Conservation (phyloP, 2,329 filamentous ascomycete species). For the Furcasterigmium furcatum region DNA sequence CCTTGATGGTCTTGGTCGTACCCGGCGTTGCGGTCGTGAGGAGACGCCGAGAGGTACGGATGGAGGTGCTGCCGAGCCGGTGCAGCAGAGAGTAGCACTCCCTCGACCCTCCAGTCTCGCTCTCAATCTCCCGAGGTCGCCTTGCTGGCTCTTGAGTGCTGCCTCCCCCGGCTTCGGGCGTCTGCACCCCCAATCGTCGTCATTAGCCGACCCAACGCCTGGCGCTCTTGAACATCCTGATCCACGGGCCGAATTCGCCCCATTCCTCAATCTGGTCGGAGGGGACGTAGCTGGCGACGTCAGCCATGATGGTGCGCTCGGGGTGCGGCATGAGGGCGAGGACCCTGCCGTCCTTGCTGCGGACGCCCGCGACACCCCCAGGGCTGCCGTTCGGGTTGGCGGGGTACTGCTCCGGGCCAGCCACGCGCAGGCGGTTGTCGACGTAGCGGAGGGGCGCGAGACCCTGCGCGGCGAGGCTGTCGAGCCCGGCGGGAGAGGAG, state of each 20-base stretch:
- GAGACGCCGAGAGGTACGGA: no score
- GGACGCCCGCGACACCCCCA: slow-evolving; percentile 75
- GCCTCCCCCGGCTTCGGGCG: no score
- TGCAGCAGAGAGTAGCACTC: no score
- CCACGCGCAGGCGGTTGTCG: slow-evolving; percentile 65
- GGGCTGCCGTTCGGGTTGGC: slow-evolving; percentile 86
- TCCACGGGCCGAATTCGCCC: slow-evolving; percentile 84
- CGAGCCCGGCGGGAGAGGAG: slow-evolving; percentile 45
- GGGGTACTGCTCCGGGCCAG: slow-evolving; percentile 79
- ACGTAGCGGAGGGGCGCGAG: slow-evolving; percentile 80
- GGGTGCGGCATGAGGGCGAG: slow-evolving; percentile 93
- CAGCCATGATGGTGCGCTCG: slow-evolving; percentile 81
- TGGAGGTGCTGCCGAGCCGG: no score
- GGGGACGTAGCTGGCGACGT: slow-evolving; percentile 74
- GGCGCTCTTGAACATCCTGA: slow-evolving; percentile 81
- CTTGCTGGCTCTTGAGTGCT: no score
- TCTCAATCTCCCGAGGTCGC: no score
- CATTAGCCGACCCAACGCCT: slow-evolving; percentile 76
- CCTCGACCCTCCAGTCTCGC: no score
- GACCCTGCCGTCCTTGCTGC: slow-evolving; percentile 74
- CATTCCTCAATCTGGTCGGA: slow-evolving; percentile 55
- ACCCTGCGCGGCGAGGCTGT: slow-evolving; percentile 59
- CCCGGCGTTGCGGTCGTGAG: no score
- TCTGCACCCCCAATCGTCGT: no score
- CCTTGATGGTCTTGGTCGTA: no score